A percentile compares a stretch with the other conserved stretches of the same genome.
Conservation (phyloP, 345 rosid species). For the Odontarrhena argentea region DNA sequence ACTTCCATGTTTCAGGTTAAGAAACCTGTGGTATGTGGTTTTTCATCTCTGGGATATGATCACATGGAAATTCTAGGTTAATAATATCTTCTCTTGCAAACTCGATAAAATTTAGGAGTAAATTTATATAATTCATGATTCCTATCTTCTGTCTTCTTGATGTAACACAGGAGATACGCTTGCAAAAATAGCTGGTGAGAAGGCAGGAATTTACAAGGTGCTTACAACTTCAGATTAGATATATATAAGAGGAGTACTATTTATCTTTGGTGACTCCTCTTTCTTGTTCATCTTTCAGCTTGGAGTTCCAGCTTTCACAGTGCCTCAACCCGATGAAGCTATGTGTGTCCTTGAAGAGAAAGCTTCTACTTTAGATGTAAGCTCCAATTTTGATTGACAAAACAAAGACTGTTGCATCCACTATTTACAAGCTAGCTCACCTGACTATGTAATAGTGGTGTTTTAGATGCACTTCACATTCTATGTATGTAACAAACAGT, state of each 20-base stretch:
- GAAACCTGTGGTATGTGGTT: constrained; percentile 82
- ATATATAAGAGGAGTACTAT: too few relatives aligned
- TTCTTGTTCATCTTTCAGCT: constrained; percentile 49
- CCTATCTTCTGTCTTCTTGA: constrained; percentile 28
- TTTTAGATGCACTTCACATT: not conserved
- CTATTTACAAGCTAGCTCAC: too few relatives aligned
- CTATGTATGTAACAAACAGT: not conserved
- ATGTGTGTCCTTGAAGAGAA: constrained; percentile 83
- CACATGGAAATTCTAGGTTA: constrained; percentile 99
- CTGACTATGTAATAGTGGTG: too few relatives aligned
- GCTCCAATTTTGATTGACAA: constrained; percentile 36
- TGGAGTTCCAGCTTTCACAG: constrained; percentile 90
- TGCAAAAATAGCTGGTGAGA: constrained; percentile 94
- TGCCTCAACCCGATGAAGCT: constrained; percentile 93
- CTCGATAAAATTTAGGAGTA: not conserved
- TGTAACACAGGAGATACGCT: constrained; percentile 78
- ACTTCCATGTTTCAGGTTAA: constrained; percentile 62
- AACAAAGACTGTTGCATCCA: too few relatives aligned
- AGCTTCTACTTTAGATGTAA: constrained; percentile 72
- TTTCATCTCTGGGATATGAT: constrained; percentile 92
- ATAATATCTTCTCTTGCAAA: constrained; percentile 42
- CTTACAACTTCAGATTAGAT: constrained; percentile 19
- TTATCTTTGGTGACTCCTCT: constrained; percentile 12
- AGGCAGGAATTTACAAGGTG: constrained; percentile 98
- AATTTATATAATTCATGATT: constrained; percentile 3